Percentiles rank a stretch among this genome's conserved stretches.
These are phyloP conservation scores for Quercus parvula DNA, from an alignment of 306 rosid genomes.

Conservation along the genomic window DNA sequence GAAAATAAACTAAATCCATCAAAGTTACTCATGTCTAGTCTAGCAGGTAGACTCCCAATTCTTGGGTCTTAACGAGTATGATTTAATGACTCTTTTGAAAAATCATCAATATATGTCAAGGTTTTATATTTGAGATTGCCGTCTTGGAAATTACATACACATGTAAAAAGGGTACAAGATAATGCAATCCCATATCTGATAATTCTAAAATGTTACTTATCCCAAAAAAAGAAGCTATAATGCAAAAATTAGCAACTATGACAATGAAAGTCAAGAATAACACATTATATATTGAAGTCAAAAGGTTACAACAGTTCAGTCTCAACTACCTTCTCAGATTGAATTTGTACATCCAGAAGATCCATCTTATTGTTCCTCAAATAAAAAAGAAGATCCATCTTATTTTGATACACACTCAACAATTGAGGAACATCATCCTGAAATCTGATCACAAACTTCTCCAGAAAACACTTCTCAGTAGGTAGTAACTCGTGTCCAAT, in stretches of 20 bases:
- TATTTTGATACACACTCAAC: slow-evolving; percentile 7
- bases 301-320: not conserved
- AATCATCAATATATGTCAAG: too few species aligned
- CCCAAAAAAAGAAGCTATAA: too few species aligned
- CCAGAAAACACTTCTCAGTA: not conserved
- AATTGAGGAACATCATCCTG: not conserved
- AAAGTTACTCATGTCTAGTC: too few species aligned
- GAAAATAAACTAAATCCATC: too few species aligned
- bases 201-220: too few species aligned
- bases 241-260: not conserved
- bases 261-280: not conserved
- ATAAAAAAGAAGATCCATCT: not conserved
- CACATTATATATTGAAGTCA: not conserved
- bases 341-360: not conserved
- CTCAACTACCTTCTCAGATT: not conserved
- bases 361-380: not conserved
- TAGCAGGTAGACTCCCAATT: too few species aligned
- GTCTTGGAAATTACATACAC: too few species aligned
- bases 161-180: too few species aligned
- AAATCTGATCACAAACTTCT: slow-evolving; percentile 10
- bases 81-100: too few species aligned
- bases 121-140: too few species aligned
- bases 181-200: too few species aligned
- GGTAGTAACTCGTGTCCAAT: not conserved
- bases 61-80: too few species aligned